Conservation (phyloP, 1,284 basidiomycete genomes). For the Apiotrichum gamsii region DNA sequence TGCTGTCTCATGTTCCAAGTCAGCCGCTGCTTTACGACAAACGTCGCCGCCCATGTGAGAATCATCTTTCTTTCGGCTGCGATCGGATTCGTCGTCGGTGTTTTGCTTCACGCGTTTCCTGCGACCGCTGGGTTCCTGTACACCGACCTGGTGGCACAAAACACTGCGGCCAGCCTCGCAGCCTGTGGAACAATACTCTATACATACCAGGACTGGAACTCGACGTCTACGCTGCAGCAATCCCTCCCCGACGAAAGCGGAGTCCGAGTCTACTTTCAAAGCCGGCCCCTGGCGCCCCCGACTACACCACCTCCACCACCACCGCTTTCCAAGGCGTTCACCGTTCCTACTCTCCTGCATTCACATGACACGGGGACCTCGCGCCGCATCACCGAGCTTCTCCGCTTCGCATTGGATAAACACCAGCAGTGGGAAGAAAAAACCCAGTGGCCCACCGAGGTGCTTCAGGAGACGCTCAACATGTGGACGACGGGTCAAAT, state of each 20-base stretch:
- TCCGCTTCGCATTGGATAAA: not conserved
- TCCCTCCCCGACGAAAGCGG: not conserved
- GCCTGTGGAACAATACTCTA: slow-evolving; percentile 5
- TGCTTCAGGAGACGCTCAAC: not conserved
- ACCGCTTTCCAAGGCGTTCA: slow-evolving; percentile 4
- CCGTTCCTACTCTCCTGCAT: not conserved
- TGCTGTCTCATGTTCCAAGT: slow-evolving; percentile 12
- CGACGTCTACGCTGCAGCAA: not conserved
- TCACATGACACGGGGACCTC: slow-evolving; percentile 1
- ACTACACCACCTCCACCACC: not conserved
- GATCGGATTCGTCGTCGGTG: not conserved
- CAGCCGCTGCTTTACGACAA: slow-evolving; percentile 13
- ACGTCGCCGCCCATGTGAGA: slow-evolving; percentile 6
- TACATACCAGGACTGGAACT: slow-evolving; percentile 3
- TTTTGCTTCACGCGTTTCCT: slow-evolving; percentile 4
- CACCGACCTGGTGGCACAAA: slow-evolving; percentile 7
- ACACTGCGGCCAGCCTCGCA: not conserved
- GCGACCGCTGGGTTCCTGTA: slow-evolving; percentile 7
- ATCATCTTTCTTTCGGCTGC: slow-evolving; percentile 7
- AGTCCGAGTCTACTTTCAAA: slow-evolving; percentile 4
- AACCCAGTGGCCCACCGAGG: not conserved
- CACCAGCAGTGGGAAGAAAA: not conserved
- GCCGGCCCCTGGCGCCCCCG: not conserved
- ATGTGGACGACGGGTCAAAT: slow-evolving; percentile 6
- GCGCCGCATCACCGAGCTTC: not conserved